Percentiles rank a stretch among this genome's conserved stretches.
phyloP scores from a whole-genome alignment of 768 basidiomycete species.

The Suillus americanus region DNA sequence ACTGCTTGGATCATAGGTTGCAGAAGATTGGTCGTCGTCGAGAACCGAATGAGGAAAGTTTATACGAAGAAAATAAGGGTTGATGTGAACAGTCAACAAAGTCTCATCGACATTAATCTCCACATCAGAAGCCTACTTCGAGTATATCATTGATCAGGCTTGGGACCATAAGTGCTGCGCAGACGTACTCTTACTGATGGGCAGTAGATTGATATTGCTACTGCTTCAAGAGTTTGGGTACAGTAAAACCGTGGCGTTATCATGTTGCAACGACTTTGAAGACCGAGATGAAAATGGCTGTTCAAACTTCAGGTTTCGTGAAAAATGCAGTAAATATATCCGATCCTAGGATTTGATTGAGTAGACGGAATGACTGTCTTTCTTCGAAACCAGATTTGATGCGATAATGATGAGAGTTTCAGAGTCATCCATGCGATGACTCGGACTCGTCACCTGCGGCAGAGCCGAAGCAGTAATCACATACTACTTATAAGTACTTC shows the following conservation, averaged over 20 bases:
- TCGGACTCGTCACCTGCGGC: background rate
- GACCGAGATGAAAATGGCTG: background rate
- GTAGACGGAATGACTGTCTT: background rate
- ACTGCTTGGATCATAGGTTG: slow-evolving; percentile 72
- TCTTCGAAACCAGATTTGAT: background rate
- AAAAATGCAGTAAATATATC: background rate
- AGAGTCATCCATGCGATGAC: background rate
- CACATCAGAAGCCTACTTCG: slow-evolving; percentile 71
- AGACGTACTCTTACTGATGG: slow-evolving; percentile 66
- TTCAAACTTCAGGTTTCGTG: background rate
- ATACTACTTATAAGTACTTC: background rate
- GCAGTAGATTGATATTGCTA: slow-evolving; percentile 64
- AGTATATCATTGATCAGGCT: slow-evolving; percentile 3
- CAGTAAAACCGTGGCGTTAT: slow-evolving; percentile 78
- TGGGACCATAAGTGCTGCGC: background rate
- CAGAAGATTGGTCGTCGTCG: slow-evolving; percentile 66
- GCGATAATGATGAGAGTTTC: background rate
- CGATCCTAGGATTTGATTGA: background rate
- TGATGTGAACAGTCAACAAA: slow-evolving; percentile 71
- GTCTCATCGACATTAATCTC: slow-evolving; percentile 76
- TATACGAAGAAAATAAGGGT: slow-evolving; percentile 82
- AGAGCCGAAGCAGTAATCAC: background rate
- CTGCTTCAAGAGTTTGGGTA: slow-evolving; percentile 54
- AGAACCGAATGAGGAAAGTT: slow-evolving; percentile 67
- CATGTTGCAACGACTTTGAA: slow-evolving; percentile 39